Conservation (phyloP, 2,329 filamentous ascomycete species). For the Xylaria sp. region DNA sequence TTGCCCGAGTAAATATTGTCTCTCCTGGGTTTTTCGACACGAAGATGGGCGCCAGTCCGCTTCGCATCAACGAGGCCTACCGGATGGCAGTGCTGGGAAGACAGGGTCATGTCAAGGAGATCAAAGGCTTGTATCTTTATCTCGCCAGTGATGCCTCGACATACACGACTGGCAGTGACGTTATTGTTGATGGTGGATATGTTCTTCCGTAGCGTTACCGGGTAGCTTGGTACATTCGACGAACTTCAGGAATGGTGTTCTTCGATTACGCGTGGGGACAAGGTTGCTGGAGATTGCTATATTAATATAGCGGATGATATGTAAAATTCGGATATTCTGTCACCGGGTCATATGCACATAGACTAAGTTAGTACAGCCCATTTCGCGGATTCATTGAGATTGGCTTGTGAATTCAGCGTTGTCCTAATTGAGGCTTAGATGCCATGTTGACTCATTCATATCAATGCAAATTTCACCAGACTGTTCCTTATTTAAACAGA, state of each 20-base stretch:
- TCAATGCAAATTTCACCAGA: neutral
- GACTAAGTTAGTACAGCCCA: neutral
- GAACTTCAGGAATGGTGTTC: neutral
- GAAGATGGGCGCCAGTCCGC: slow-evolving; percentile 37
- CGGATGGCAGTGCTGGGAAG: slow-evolving; percentile 38
- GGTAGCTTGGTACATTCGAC: neutral
- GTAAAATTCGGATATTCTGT: neutral
- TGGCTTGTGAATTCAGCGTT: neutral
- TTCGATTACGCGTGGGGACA: neutral
- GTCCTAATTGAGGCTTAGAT: neutral
- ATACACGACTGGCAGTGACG: slow-evolving; percentile 37
- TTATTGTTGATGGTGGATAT: slow-evolving; percentile 39
- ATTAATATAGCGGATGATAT: slow-evolving; percentile 13
- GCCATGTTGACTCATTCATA: slow-evolving; percentile 26
- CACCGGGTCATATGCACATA: neutral
- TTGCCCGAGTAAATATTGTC: slow-evolving; percentile 66
- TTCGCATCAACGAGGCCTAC: slow-evolving; percentile 33
- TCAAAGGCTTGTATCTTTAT: slow-evolving; percentile 39
- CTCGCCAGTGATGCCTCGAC: slow-evolving; percentile 40
- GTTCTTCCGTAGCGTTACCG: slow-evolving; percentile 30
- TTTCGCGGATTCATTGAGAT: neutral
- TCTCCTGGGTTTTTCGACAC: slow-evolving; percentile 66
- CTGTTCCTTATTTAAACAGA: neutral
- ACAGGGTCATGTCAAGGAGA: slow-evolving; percentile 40
- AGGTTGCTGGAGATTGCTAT: neutral